These are phyloP conservation scores for Vararia minispora DNA, from an alignment of 768 basidiomycete genomes.

Conservation along the genomic window DNA sequence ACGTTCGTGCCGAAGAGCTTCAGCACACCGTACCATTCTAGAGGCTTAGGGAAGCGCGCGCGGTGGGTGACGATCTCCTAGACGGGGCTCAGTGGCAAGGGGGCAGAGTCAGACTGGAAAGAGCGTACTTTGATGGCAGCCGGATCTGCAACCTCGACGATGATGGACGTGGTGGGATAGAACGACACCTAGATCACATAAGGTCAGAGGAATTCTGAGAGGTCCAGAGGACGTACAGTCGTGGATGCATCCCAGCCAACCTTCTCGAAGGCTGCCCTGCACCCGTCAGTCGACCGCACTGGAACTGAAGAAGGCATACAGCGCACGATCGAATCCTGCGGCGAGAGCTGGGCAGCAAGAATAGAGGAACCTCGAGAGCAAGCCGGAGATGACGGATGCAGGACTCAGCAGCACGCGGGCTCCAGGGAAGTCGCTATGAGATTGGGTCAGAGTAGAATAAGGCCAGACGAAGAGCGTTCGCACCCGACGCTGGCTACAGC, in stretches of 20 bases:
- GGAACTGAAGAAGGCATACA: no score
- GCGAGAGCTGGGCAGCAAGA: no score
- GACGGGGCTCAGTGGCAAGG: background rate
- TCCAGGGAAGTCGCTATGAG: background rate
- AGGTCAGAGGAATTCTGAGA: background rate
- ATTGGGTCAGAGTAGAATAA: no score
- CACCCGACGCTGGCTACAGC: background rate
- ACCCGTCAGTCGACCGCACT: no score
- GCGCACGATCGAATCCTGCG: no score
- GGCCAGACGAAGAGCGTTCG: no score
- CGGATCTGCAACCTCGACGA: slow-evolving; percentile 7
- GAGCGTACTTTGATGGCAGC: slow-evolving; percentile 7
- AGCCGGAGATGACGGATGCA: background rate
- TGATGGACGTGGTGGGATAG: no score
- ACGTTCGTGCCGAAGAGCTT: slow-evolving; percentile 49
- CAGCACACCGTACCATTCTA: slow-evolving; percentile 33
- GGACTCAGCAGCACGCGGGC: background rate
- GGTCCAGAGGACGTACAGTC: background rate
- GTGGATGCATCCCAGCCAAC: slow-evolving; percentile 6
- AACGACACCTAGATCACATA: background rate
- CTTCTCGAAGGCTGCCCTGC: slow-evolving; percentile 4
- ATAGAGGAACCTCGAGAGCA: background rate
- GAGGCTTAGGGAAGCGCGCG: slow-evolving; percentile 46
- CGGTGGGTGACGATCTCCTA: slow-evolving; percentile 41
- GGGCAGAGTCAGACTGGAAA: background rate